phyloP scores from a whole-genome alignment of 83 land plant species.

The Picea mariana region DNA sequence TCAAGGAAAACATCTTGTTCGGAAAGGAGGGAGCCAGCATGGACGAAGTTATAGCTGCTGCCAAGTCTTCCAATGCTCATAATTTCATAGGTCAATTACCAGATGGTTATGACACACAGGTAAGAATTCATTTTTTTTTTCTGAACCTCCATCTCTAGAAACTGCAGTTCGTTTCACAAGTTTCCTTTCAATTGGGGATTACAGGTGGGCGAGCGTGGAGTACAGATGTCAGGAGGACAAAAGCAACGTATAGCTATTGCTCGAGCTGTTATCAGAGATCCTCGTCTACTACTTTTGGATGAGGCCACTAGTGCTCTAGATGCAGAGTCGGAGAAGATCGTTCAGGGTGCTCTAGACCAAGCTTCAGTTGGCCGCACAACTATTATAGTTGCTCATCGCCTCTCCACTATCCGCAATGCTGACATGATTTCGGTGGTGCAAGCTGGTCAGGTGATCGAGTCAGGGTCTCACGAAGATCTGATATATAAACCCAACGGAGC shows the following conservation, averaged over 20 bases:
- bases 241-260: slow-evolving; percentile 50
- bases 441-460: slow-evolving; percentile 47
- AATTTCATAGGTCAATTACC: slow-evolving; percentile 57
- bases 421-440: slow-evolving; percentile 68
- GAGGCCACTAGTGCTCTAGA: too few relatives aligned
- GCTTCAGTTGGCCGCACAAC: too few relatives aligned
- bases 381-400: too few relatives aligned
- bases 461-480: slow-evolving; percentile 47
- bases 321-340: too few relatives aligned
- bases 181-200: too few relatives aligned
- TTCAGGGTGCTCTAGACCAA: too few relatives aligned
- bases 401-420: slow-evolving; percentile 54
- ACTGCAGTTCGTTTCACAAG: too few relatives aligned
- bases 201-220: slow-evolving; percentile 33
- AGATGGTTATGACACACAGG: not conserved
- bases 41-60: too few relatives aligned
- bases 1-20: too few relatives aligned
- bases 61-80: slow-evolving; percentile 29
- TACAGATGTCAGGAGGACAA: slow-evolving; percentile 19
- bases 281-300: too few relatives aligned
- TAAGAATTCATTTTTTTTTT: not conserved
- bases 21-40: too few relatives aligned
- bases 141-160: rapidly evolving
- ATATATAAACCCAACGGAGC: not conserved
- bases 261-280: slow-evolving; percentile 53